A percentile compares a stretch with the other conserved stretches of the same genome.
Evolutionary conservation across 768 basidiomycete species (phyloP).

Genomic region (Pseudohyphozyma bogoriensis): DNA sequence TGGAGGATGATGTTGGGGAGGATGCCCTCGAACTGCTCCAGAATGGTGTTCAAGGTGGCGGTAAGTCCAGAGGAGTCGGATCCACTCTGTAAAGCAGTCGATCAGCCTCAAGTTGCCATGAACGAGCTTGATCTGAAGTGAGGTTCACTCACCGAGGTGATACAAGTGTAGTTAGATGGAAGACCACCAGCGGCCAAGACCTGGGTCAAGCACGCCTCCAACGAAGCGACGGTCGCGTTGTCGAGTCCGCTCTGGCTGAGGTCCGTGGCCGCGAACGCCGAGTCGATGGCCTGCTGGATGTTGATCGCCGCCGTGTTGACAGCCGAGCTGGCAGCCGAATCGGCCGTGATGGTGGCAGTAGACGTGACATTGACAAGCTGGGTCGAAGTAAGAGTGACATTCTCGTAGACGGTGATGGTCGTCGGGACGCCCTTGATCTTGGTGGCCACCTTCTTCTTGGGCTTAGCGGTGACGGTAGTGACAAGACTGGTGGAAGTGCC

Average conservation of each 20-base stretch:
- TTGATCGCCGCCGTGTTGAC: constrained; percentile 14
- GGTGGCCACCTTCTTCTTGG: too few species aligned
- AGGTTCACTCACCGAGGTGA: constrained; percentile 15
- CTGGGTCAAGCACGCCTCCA: constrained; percentile 22
- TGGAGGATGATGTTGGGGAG: constrained; percentile 30
- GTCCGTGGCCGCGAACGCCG: constrained; percentile 28
- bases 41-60: constrained; percentile 25
- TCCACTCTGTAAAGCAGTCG: too few species aligned
- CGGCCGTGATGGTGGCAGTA: not conserved
- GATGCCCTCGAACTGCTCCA: constrained; percentile 32
- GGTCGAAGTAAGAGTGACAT: too few species aligned
- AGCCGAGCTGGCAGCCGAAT: not conserved
- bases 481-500: too few species aligned
- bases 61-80: constrained; percentile 20
- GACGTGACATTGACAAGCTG: too few species aligned
- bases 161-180: constrained; percentile 28
- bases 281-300: constrained; percentile 26
- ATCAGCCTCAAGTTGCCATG: too few species aligned
- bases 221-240: constrained; percentile 12
- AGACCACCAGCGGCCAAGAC: constrained; percentile 27
- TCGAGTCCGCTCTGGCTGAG: constrained; percentile 19
- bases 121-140: too few species aligned
- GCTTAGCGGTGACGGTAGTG: too few species aligned
- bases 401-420: too few species aligned
- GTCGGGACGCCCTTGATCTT: too few species aligned